Base-by-base conservation (phyloP, 2,329 filamentous ascomycete species). In the Trichoderma oligosporum region DNA sequence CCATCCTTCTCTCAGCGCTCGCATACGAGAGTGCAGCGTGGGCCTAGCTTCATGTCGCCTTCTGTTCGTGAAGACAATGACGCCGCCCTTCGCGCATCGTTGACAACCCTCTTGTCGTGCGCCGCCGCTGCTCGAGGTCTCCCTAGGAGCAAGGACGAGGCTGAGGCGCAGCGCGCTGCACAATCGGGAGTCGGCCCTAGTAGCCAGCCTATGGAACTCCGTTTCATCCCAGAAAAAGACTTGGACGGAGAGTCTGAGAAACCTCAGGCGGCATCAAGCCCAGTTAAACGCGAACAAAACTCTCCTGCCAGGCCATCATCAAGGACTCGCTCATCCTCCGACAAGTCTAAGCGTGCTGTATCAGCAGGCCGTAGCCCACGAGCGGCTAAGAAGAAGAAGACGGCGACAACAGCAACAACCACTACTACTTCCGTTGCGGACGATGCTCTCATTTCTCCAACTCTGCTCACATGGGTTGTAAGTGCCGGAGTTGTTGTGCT, bases 61-160 rank as follows among this genome's bases (percentile, higher is more conserved):
- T 83, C 84, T 3, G 84, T 89, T 65, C 89, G 91, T 64, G 86
- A 89, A 46, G 91, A 97, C 65, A 92, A 97, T 65, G 94, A 99
- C 66, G 94, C 91, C 27, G 94, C 91, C 2, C 80, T 99, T 9
- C 86, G 94, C 31, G 91, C 94, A 18, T 96, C 91, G 47, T 80
- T 99, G n/a, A 96, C 91, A 1, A 97, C 94, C 0, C 81, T 99
- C 11, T 82, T 99, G 11, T 97, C 93, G n/a, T 96, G 91, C 66
- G 93, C 91, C 0, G 91, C 92, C 3, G 94, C 93, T 0, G 94
- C 93, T 1, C 83, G 94, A 41, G 88, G 88, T 4, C 77, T 94
- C 14, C 84, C 87, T 1, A 96, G 94, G 68, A 75, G 77, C 14
- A 77, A 77, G 47, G 76, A 79, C 48, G 76, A 79, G 55, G 68